phyloP scores from a whole-genome alignment of 1,139 yeast species.

The Yamadazyma blattariae region DNA sequence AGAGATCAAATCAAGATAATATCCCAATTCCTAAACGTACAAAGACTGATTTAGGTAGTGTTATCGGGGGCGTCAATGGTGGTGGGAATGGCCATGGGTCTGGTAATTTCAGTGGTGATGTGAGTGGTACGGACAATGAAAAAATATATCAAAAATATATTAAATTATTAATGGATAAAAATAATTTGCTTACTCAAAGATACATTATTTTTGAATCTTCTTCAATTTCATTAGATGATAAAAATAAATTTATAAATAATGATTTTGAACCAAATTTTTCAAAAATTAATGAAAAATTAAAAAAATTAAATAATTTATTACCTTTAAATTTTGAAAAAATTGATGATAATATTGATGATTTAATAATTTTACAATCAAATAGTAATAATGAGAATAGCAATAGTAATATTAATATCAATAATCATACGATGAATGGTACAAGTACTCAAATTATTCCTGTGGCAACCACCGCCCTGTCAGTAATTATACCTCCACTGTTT shows the following conservation, averaged over 20 bases:
- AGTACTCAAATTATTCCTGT: too few relatives aligned
- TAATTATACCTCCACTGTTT: background rate
- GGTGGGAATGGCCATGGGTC: too few relatives aligned
- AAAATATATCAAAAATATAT: conserved; percentile 11
- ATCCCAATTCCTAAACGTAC: too few relatives aligned
- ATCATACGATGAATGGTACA: too few relatives aligned
- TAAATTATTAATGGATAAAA: conserved; percentile 15
- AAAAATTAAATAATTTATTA: conserved; percentile 1
- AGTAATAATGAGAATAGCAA: too few relatives aligned
- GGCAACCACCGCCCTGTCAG: background rate
- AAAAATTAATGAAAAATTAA: conserved; percentile 11
- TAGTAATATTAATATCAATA: too few relatives aligned
- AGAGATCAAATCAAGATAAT: too few relatives aligned
- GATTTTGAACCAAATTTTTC: conserved; percentile 21
- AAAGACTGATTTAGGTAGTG: too few relatives aligned
- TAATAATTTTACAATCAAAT: background rate
- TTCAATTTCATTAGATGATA: conserved; percentile 34
- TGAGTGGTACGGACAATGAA: background rate
- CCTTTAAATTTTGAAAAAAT: conserved; percentile 2
- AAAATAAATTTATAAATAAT: conserved; percentile 22
- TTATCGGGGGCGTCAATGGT: too few relatives aligned
- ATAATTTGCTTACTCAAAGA: conserved; percentile 24
- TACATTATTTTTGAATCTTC: conserved; percentile 31
- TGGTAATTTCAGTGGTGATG: too few relatives aligned
- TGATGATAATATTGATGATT: conserved; percentile 1